A percentile compares a stretch with the other conserved stretches of the same genome.
Evolutionary conservation across 208 protist species (phyloP).

Genomic region (Leishmania gerbilli): DNA sequence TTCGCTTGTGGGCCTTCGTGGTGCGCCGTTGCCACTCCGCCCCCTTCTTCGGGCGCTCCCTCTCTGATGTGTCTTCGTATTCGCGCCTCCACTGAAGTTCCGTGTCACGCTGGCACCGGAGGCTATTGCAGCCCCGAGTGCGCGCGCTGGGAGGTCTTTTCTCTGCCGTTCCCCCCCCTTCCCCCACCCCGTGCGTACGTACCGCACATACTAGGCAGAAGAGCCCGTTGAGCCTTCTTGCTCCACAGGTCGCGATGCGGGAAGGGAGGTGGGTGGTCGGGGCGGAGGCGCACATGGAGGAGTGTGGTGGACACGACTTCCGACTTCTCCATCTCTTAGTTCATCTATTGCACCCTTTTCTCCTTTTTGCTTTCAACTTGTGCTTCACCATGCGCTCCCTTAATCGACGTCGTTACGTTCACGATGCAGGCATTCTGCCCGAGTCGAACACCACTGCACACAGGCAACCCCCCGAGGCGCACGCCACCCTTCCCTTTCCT

Average conservation of each 20-base stretch:
- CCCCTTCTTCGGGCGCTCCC: not conserved
- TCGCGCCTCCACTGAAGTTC: not conserved
- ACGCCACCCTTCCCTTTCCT: not conserved
- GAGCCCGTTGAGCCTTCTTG: not conserved
- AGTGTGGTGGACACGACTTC: not conserved
- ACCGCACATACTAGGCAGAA: not conserved
- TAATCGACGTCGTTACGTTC: not conserved
- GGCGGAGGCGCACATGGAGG: not conserved
- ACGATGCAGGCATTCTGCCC: not conserved
- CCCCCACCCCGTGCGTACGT: not conserved
- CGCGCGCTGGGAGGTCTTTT: not conserved
- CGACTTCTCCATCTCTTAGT: not conserved
- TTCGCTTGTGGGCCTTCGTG: not conserved
- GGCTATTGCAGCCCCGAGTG: not conserved
- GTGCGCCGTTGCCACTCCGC: not conserved
- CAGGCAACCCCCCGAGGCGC: not conserved
- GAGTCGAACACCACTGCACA: not conserved
- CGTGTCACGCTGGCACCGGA: not conserved
- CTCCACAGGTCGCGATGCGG: not conserved
- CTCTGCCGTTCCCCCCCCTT: not conserved
- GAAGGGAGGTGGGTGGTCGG: not conserved
- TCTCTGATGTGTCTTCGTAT: not conserved
- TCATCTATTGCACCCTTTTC: not conserved
- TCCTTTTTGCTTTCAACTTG: not conserved
- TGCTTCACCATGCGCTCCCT: not conserved